Evolutionary conservation across 805 yeast genomes (phyloP), one percentile per base, ranked within the genome.

Genomic region (Nakazawaea sp.): DNA sequence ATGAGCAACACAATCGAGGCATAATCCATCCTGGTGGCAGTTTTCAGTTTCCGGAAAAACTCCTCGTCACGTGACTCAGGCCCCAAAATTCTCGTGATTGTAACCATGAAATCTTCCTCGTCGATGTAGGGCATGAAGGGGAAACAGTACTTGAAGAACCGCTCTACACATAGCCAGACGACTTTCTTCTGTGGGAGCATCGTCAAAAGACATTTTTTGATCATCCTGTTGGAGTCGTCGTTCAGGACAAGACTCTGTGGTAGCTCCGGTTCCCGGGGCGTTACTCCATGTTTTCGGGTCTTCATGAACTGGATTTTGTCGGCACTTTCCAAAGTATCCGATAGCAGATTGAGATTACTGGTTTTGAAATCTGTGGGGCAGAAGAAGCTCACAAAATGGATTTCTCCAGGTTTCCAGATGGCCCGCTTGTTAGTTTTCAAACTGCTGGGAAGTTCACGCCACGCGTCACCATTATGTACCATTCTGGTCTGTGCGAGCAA

Each of bases 101-200:
- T 67, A 3, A 42, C 43, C 11, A 46, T 44, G 35, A 62, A 64
- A 24, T 55, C 33, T 2, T 42, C 42, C 41, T 64, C 58, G 43
- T 71, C 78, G 23, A 74, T 25, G 35, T 60, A 68, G 2, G 79
- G 78, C 47, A 62, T 48, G 30, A 68, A 63, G 4, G 75, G 71
- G 47, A 72, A 71, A 10, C 70, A 55, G 36, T 56, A 61, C 5
- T 42, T 50, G 48, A 74, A 74, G 44, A 55, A 74, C 13, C 72
- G 53, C 13, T 62, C 61, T 11, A 72, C 38, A 5, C 66, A 56
- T 31, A 64, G 47, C 76, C 78, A 70, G 3, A 71, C 46, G 0
- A 62, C 65, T 32, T 59, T 64, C 18, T 50, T 59, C 11, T 55
- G 53, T 0, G 81, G 80, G 20, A 74, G 17, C 4, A 28, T 16